These are phyloP conservation scores for Trematosphaeria pertusa DNA, from an alignment of 2,329 filamentous ascomycete species.

Conservation along the genomic window DNA sequence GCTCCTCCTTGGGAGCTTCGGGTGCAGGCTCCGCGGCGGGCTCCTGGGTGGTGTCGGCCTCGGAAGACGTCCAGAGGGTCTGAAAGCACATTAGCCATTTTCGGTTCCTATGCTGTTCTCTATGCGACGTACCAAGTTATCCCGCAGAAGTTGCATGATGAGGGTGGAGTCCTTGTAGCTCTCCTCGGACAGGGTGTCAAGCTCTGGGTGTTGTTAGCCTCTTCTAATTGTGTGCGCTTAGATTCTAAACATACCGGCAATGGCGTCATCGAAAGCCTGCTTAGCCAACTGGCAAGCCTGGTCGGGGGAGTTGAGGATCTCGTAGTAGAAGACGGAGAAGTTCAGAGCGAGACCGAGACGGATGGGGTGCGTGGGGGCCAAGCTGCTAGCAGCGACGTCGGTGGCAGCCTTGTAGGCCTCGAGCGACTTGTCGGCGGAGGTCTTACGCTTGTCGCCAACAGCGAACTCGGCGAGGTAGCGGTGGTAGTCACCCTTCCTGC, in stretches of 20 bases:
- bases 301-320: constrained; percentile 98
- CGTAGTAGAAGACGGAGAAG: constrained; percentile 99
- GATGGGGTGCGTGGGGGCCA: constrained; percentile 91
- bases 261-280: constrained; percentile 95
- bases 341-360: constrained; percentile 90
- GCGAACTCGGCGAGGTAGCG: constrained; percentile 98
- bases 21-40: constrained; percentile 63
- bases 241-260: constrained; percentile 76
- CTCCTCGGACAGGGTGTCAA: constrained; percentile 96
- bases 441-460: constrained; percentile 92
- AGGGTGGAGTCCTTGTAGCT: constrained; percentile 99
- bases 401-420: constrained; percentile 97
- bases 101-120: too few species aligned
- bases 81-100: constrained; percentile 54
- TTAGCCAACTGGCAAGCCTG: constrained; percentile 98
- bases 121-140: constrained; percentile 76
- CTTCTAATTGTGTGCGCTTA: neutral
- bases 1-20: constrained; percentile 54
- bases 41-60: constrained; percentile 80
- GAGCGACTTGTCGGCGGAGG: constrained; percentile 89
- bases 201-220: constrained; percentile 64
- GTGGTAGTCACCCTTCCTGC: constrained; percentile 99
- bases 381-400: constrained; percentile 86
- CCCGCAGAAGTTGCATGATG: constrained; percentile 97
- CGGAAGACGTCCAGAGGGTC: constrained; percentile 99